Percentiles rank a stretch among this genome's conserved stretches.
Evolutionary conservation across 2,329 filamentous ascomycete species (phyloP).

Genomic region (Alternaria viburni): DNA sequence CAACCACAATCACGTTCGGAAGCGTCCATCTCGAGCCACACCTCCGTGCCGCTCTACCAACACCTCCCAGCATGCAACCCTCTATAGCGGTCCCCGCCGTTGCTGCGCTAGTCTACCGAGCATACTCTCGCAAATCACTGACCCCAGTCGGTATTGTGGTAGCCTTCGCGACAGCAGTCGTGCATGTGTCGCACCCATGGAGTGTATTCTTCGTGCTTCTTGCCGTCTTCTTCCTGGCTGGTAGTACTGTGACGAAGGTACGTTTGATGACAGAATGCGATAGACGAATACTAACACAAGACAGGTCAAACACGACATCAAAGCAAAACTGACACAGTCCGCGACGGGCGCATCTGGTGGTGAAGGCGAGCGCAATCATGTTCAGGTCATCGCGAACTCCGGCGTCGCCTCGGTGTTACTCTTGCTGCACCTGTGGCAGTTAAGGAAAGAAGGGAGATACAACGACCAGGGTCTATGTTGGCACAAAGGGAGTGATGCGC

Average conservation of each 20-base stretch:
- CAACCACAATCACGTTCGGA: slow-evolving; percentile 5
- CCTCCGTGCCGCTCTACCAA: slow-evolving; percentile 16
- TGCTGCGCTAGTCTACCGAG: slow-evolving; percentile 48
- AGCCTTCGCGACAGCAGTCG: slow-evolving; percentile 74
- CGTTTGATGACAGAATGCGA: neutral
- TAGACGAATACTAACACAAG: neutral
- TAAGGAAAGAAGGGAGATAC: slow-evolving; percentile 47
- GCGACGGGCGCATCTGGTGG: slow-evolving; percentile 75
- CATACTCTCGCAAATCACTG: slow-evolving; percentile 63
- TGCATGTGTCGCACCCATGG: slow-evolving; percentile 93
- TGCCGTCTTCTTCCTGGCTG: slow-evolving; percentile 83
- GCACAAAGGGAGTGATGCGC: slow-evolving; percentile 45
- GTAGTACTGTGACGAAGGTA: slow-evolving; percentile 83
- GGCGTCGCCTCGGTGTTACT: slow-evolving; percentile 73
- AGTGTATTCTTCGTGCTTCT: slow-evolving; percentile 87
- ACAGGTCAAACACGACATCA: slow-evolving; percentile 85
- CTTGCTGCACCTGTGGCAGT: slow-evolving; percentile 57
- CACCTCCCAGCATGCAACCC: slow-evolving; percentile 34
- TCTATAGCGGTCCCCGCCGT: slow-evolving; percentile 42
- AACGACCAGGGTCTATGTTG: slow-evolving; percentile 48
- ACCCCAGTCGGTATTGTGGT: slow-evolving; percentile 76
- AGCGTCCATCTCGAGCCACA: slow-evolving; percentile 8
- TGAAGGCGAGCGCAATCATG: slow-evolving; percentile 81
- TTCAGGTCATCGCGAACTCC: slow-evolving; percentile 92
- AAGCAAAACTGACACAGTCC: slow-evolving; percentile 79